A percentile compares a stretch with the other conserved stretches of the same genome.
Evolutionary conservation across 2,329 filamentous ascomycete genomes (phyloP).

Genomic region (Ascochyta viciae-villosae): DNA sequence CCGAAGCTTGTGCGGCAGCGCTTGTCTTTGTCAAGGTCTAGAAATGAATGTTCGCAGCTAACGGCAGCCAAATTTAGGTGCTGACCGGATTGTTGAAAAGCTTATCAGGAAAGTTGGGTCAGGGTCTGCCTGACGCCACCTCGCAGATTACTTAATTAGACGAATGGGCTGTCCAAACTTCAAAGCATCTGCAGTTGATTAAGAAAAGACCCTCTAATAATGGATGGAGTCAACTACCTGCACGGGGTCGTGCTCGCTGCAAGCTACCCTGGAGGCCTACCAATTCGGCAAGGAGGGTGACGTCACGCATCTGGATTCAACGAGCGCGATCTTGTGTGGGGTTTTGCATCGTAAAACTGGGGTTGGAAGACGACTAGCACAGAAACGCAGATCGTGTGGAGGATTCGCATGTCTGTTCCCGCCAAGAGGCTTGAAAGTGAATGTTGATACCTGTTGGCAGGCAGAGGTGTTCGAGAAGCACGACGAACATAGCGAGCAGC

Average conservation of each 20-base stretch:
- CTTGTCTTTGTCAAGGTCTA: slow-evolving; percentile 7
- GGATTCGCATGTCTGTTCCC: not conserved
- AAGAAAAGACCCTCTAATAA: slow-evolving; percentile 6
- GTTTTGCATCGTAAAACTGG: slow-evolving; percentile 3
- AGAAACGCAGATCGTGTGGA: slow-evolving; percentile 7
- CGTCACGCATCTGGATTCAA: slow-evolving; percentile 6
- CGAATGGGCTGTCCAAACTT: not conserved
- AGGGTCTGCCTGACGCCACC: slow-evolving; percentile 12
- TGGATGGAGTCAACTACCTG: not conserved
- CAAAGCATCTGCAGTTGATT: slow-evolving; percentile 2
- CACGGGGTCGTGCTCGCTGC: not conserved
- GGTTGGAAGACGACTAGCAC: not conserved
- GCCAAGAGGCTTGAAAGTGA: not conserved
- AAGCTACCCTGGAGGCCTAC: not conserved
- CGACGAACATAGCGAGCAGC: not conserved
- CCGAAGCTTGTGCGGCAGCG: slow-evolving; percentile 6
- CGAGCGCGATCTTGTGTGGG: slow-evolving; percentile 2
- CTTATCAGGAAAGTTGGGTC: slow-evolving; percentile 10
- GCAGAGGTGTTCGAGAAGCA: not conserved
- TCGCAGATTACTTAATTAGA: not conserved
- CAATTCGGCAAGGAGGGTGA: not conserved
- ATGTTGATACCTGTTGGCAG: not conserved
- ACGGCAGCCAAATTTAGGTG: slow-evolving; percentile 18
- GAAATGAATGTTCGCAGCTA: slow-evolving; percentile 7
- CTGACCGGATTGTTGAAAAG: slow-evolving; percentile 13